These are phyloP conservation scores for Pythium phragmitis DNA, from an alignment of 352 stramenopile genomes.

Conservation along the genomic window DNA sequence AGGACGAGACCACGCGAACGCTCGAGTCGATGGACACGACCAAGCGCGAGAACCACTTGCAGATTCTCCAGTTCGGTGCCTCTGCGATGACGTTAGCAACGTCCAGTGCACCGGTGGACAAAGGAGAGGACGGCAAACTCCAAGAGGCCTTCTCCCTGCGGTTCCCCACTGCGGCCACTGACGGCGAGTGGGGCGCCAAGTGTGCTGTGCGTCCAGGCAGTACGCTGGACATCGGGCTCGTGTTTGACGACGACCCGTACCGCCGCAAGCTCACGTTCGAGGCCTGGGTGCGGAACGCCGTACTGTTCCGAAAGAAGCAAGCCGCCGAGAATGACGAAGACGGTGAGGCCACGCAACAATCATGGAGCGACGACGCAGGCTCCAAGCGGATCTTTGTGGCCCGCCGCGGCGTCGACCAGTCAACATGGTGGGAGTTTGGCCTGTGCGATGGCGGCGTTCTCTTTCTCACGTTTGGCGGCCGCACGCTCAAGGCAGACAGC, in stretches of 20 bases:
- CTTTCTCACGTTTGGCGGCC: slow-evolving; percentile 43
- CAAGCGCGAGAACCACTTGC: slow-evolving; percentile 78
- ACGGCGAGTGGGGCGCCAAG: slow-evolving; percentile 43
- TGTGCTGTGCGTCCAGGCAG: slow-evolving; percentile 51
- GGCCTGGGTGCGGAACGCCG: slow-evolving; percentile 68
- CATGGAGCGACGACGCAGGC: slow-evolving; percentile 1
- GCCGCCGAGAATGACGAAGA: slow-evolving; percentile 23
- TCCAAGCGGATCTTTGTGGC: slow-evolving; percentile 14
- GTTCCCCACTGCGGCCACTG: slow-evolving; percentile 35
- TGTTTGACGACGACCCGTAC: slow-evolving; percentile 82
- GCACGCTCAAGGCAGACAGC: slow-evolving; percentile 46
- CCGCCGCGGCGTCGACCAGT: slow-evolving; percentile 14
- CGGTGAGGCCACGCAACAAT: slow-evolving; percentile 7
- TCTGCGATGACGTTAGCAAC: slow-evolving; percentile 38
- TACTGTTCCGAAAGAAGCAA: slow-evolving; percentile 40
- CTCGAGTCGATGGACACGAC: slow-evolving; percentile 76
- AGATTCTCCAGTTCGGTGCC: slow-evolving; percentile 38
- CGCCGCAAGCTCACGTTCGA: slow-evolving; percentile 77
- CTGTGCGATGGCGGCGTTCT: slow-evolving; percentile 45
- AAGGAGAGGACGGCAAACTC: slow-evolving; percentile 65
- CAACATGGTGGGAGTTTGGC: slow-evolving; percentile 45
- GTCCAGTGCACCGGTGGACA: slow-evolving; percentile 70
- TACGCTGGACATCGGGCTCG: slow-evolving; percentile 66
- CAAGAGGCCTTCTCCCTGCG: slow-evolving; percentile 66
- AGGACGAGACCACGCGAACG: slow-evolving; percentile 16